Conservation (phyloP, 768 basidiomycete species). For the Gyrodon lividus region DNA sequence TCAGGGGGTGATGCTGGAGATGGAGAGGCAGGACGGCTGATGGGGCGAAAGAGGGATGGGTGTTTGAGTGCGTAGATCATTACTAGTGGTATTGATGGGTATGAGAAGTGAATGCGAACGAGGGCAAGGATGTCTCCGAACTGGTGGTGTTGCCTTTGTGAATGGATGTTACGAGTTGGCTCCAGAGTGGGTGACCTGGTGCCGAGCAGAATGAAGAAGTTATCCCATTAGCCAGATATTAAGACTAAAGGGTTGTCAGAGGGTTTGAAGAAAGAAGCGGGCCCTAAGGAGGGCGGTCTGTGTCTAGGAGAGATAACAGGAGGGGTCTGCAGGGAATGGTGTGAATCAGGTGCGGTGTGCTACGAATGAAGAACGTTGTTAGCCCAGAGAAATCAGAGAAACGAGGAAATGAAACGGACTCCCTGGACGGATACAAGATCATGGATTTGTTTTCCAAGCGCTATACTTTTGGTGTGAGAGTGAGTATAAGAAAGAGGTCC, state of each 20-base stretch:
- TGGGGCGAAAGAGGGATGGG: conserved; percentile 63
- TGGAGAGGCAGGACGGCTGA: conserved; percentile 64
- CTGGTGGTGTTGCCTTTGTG: not conserved
- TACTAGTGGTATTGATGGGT: conserved; percentile 16
- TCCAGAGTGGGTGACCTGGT: conserved; percentile 40
- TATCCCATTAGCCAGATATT: conserved; percentile 43
- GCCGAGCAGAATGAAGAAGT: conserved; percentile 30
- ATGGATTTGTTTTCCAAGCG: conserved; percentile 47
- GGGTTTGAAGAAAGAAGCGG: conserved; percentile 17
- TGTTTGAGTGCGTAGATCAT: conserved; percentile 70
- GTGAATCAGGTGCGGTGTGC: conserved; percentile 33
- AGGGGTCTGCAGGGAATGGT: conserved; percentile 64
- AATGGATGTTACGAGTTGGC: conserved; percentile 5
- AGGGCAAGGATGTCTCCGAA: not conserved
- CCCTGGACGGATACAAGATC: conserved; percentile 44
- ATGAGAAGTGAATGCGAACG: conserved; percentile 6
- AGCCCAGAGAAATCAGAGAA: not conserved
- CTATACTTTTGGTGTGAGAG: conserved; percentile 8
- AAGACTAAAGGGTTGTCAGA: conserved; percentile 7
- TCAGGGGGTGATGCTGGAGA: conserved; percentile 41
- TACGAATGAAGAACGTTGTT: conserved; percentile 9
- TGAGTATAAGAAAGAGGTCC: conserved; percentile 8
- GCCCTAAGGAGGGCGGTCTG: conserved; percentile 78
- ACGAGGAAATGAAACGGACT: conserved; percentile 17
- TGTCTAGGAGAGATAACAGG: conserved; percentile 58